phyloP scores from a whole-genome alignment of 108 stramenopile species.

The Skeletonema menzelii region DNA sequence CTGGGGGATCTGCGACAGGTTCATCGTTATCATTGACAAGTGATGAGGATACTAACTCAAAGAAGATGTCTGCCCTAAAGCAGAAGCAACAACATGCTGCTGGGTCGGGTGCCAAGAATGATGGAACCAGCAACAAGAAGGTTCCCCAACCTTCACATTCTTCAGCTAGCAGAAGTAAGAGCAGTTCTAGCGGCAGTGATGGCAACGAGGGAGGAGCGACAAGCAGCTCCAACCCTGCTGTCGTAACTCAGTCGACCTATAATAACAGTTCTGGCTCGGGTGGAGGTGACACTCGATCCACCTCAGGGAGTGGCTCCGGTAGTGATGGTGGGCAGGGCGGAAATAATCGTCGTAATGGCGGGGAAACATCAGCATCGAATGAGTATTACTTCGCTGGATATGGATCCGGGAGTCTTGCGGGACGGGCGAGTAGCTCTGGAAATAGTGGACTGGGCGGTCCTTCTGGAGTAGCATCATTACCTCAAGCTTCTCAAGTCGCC shows the following conservation, averaged over 20 bases:
- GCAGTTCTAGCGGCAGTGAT: slow-evolving; percentile 11
- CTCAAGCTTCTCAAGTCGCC: neutral
- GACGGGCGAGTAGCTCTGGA: slow-evolving; percentile 1
- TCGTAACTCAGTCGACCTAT: slow-evolving; percentile 7
- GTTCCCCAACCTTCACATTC: neutral
- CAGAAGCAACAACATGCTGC: slow-evolving; percentile 2
- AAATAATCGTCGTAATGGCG: slow-evolving; percentile 12
- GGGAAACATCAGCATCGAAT: slow-evolving; percentile 14
- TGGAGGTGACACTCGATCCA: slow-evolving; percentile 17
- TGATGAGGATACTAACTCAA: neutral
- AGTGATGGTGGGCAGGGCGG: slow-evolving; percentile 8
- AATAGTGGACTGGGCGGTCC: neutral
- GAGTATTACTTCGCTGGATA: slow-evolving; percentile 40
- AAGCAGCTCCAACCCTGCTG: slow-evolving; percentile 11
- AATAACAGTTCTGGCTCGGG: slow-evolving; percentile 29
- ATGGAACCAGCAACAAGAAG: neutral
- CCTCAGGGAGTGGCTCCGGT: slow-evolving; percentile 10
- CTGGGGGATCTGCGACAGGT: slow-evolving; percentile 9
- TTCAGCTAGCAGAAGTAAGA: slow-evolving; percentile 9
- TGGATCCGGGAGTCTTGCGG: slow-evolving; percentile 22
- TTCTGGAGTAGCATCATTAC: neutral
- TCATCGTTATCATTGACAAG: slow-evolving; percentile 9
- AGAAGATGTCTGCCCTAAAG: slow-evolving; percentile 1
- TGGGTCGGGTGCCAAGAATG: neutral
- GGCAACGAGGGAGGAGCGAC: slow-evolving; percentile 16